Conservation (phyloP, 306 rosid genomes). For the Acacia melanoxylon region DNA sequence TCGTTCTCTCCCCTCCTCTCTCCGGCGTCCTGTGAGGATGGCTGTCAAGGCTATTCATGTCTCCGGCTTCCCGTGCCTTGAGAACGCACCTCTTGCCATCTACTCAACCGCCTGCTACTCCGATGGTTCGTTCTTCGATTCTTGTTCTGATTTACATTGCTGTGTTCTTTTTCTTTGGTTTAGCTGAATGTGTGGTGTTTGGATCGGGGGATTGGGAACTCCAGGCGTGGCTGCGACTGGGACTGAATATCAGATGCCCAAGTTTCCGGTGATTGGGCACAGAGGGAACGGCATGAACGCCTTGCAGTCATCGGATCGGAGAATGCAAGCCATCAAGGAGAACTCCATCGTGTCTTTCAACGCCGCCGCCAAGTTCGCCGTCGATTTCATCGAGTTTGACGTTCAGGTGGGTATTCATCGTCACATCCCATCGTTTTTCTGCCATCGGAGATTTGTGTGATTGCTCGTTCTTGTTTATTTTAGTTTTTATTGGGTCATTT, state of each 20-base stretch:
- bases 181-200: not conserved
- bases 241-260: constrained; percentile 30
- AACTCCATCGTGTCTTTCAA: constrained; percentile 73
- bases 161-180: not conserved
- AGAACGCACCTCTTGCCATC: constrained; percentile 35
- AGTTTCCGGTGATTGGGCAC: constrained; percentile 74
- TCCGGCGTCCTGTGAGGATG: constrained; percentile 15
- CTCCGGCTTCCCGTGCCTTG: constrained; percentile 52
- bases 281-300: constrained; percentile 82
- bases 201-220: not conserved
- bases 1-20: not conserved
- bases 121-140: constrained; percentile 4
- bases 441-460: not conserved
- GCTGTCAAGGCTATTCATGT: constrained; percentile 58
- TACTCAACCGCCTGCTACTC: constrained; percentile 31
- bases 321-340: constrained; percentile 67
- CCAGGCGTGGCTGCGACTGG: constrained; percentile 27
- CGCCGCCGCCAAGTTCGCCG: constrained; percentile 51
- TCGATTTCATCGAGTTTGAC: constrained; percentile 76
- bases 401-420: constrained; percentile 61
- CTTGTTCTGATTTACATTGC: not conserved
- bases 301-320: constrained; percentile 58
- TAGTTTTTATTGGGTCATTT: not conserved
- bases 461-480: not conserved
- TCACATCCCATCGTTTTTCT: not conserved